Conservation (phyloP, 1,139 yeast genomes). For the Pneumocystis jirovecii region DNA sequence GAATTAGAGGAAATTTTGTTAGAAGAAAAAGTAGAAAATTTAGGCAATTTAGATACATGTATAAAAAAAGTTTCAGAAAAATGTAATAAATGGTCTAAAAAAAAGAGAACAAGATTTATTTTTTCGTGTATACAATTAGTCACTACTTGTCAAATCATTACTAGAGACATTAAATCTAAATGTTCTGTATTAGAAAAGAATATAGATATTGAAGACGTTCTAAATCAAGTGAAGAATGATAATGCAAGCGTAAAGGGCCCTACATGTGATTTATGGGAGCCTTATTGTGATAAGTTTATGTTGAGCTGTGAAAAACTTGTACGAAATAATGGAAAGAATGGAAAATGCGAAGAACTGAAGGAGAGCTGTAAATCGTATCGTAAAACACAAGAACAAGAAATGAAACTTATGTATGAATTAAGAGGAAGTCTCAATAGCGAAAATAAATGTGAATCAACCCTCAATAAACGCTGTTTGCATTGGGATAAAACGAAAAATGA, state of each 20-base stretch:
- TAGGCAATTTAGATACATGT: not conserved
- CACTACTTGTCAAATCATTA: not conserved
- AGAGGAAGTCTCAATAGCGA: not conserved
- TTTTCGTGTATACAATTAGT: too few species aligned
- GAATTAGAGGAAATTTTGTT: not conserved
- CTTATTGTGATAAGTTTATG: too few species aligned
- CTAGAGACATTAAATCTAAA: too few species aligned
- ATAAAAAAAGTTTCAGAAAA: not conserved
- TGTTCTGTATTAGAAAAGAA: not conserved
- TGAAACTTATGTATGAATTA: not conserved
- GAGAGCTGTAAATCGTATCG: not conserved
- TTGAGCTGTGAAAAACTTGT: too few species aligned
- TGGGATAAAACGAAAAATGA: not conserved
- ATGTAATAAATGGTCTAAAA: not conserved
- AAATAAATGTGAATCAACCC: not conserved
- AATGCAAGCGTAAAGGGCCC: not conserved
- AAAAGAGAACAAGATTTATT: too few species aligned
- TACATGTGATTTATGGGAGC: not conserved
- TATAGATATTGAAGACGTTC: too few species aligned
- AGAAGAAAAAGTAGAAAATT: too few species aligned
- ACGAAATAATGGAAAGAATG: too few species aligned
- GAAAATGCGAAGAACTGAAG: not conserved
- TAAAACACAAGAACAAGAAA: not conserved
- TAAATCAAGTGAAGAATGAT: not conserved
- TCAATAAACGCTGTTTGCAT: not conserved